Conservation (phyloP, 1,284 basidiomycete species). For the Boletus mariae region DNA sequence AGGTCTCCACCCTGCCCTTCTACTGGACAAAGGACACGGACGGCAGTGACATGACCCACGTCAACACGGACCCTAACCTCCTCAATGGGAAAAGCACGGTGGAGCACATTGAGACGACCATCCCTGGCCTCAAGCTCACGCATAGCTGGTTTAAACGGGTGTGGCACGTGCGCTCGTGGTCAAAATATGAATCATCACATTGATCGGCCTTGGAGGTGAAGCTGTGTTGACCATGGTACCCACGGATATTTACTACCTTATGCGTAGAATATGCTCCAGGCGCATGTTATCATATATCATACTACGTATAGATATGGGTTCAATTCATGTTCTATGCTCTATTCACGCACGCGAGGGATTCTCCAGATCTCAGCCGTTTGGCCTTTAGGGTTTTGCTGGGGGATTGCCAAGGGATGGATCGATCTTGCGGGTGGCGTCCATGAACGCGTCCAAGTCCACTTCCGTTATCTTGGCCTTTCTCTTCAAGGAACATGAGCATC, state of each 20-base stretch:
- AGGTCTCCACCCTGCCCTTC: slow-evolving; percentile 28
- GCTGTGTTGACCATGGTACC: slow-evolving; percentile 12
- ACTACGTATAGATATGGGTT: slow-evolving; percentile 1
- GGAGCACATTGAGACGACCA: slow-evolving; percentile 21
- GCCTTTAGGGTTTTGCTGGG: slow-evolving; percentile 1
- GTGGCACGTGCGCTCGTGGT: slow-evolving; percentile 31
- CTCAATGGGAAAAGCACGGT: slow-evolving; percentile 8
- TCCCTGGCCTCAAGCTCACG: slow-evolving; percentile 25
- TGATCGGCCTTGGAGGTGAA: neutral
- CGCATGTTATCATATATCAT: neutral
- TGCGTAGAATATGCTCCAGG: slow-evolving; percentile 2
- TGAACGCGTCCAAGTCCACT: slow-evolving; percentile 74
- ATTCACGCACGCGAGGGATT: neutral
- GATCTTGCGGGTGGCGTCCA: slow-evolving; percentile 83
- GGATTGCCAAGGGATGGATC: slow-evolving; percentile 45
- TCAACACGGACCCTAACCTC: slow-evolving; percentile 2
- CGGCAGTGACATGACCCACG: slow-evolving; percentile 29
- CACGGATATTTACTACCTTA: slow-evolving; percentile 1
- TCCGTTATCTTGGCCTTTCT: slow-evolving; percentile 81
- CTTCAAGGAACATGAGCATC: slow-evolving; percentile 39
- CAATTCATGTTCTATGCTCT: slow-evolving; percentile 1
- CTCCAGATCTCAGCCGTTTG: neutral
- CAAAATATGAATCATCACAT: slow-evolving; percentile 19
- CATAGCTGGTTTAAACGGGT: slow-evolving; percentile 31
- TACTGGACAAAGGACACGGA: slow-evolving; percentile 43